Evolutionary conservation across 2,329 filamentous ascomycete species (phyloP), one percentile per base, ranked within the genome.

Genomic region (Fusarium heterosporum): DNA sequence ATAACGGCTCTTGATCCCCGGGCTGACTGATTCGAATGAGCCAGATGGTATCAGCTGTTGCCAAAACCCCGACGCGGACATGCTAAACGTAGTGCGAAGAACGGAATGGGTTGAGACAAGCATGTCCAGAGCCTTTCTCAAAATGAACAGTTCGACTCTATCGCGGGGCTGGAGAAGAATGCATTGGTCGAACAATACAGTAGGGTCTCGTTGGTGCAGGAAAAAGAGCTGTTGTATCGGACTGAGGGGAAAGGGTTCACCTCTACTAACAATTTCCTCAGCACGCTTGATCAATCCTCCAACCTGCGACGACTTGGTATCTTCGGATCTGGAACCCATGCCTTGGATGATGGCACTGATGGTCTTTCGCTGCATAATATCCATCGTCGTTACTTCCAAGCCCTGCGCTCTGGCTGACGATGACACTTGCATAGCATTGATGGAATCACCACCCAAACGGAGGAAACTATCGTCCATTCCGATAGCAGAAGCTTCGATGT

Each of bases 171-270:
- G 17, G 57, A 42, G 38, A 57, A 61, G 41, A 61, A 61, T 22
- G 26, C 26, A 52, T 19, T 61, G 53, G 9, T 61, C 58, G 4
- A 29, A 61, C 47, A 53, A 55, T 29, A 51, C 38, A n/a, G 6
- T 25, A 11, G 53, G 40, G 41, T 57, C 42, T 22, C 26, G 12
- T 38, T 61, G 58, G 8, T 61, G 53, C 6, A 61, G 47, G 47
- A 61, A 50, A 14, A 61, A 57, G 22, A 57, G 56, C 19, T 61
- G 58, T 42, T 61, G 58, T 5, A 61, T 52, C 3, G 58, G 47
- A 3, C 40, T 25, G 11, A 61, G 28, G 32, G 52, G 25, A 19
- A 47, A 47, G 17, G 17, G 7, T 17, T 50, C 47, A 8, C 47
- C 26, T 9, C 36, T 50, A 8, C 28, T 12, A 8, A 50, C 26